Base-by-base conservation (phyloP, 208 protist genomes). In the Leishmania aethiopica region DNA sequence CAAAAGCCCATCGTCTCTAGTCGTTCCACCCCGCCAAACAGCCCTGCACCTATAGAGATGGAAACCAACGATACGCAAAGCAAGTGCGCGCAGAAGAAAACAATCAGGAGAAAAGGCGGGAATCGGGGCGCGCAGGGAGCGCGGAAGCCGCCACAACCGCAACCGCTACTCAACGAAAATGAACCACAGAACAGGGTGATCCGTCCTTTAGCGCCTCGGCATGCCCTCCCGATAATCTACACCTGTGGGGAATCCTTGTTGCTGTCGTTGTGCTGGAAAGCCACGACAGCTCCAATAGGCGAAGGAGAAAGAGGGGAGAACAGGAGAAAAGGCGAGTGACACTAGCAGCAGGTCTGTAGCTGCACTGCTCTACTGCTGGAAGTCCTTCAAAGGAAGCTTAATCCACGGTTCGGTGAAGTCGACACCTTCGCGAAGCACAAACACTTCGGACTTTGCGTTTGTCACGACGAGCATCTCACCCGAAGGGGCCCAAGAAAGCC, bases 391-490 rank as follows among this genome's bases (percentile, higher is more conserved):
- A 3, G 91, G 90, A 8, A 88, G 88, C 69, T 87, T 90, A n/a
- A 95, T 77, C 93, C 94, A 97, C 51, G 91, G 91, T 64, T 97
- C 89, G 10, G 88, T 92, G 79, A 97, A 97, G 59, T 94, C 89
- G 37, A 76, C 86, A 13, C 88, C 91, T 70, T 96, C 89, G 13
- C 84, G 85, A 47, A 96, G 86, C 25, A 97, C 84, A 81, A 93
- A 95, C 28, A 94, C 91, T 72, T 92, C 83, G 0, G 92, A 93
- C 60, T 90, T 75, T 4, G 89, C 88, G 1, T 90, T 96, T 32
- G 94, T 97, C 22, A 92, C 94, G 71, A 97, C 84, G 17, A 97
- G 83, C 80, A 91, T 91, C 73, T 92, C 88, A 17, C 90, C 91
- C 19, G 87, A 93, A 19, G 92, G 91, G 0, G 92, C 88, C 93